Conservation (phyloP, 345 rosid genomes). For the Camelina hispida region DNA sequence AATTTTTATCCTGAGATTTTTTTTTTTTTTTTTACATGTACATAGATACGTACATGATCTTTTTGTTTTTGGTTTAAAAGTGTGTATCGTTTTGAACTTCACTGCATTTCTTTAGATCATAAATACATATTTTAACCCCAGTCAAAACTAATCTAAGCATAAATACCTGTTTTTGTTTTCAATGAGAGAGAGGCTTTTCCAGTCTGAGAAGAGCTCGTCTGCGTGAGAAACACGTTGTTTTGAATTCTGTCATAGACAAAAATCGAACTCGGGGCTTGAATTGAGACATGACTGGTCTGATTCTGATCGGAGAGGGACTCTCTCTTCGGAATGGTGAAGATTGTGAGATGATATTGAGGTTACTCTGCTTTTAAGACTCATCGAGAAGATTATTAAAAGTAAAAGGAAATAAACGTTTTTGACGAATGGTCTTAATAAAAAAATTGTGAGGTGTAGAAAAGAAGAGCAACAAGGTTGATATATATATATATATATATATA, state of each 20-base stretch:
- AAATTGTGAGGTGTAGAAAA: constrained; percentile 21
- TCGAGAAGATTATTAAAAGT: background rate
- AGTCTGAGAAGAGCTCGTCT: constrained; percentile 45
- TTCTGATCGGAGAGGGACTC: constrained; percentile 45
- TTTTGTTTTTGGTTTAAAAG: no score
- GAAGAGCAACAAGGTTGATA: constrained; percentile 5
- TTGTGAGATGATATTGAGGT: constrained; percentile 29
- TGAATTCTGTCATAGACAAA: constrained; percentile 43
- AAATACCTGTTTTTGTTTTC: no score
- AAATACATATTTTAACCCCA: no score
- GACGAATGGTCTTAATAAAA: constrained; percentile 17
- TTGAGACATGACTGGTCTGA: constrained; percentile 32
- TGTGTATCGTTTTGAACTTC: no score
- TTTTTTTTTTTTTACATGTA: no score
- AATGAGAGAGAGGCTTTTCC: constrained; percentile 38
- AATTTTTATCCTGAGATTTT: no score
- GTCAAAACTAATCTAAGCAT: no score
- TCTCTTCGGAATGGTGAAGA: constrained; percentile 33
- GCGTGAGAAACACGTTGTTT: constrained; percentile 46
- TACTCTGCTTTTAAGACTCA: constrained; percentile 38
- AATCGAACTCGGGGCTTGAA: constrained; percentile 42
- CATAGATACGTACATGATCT: no score
- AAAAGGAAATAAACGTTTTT: background rate
- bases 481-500: constrained; percentile 1
- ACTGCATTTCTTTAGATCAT: no score